phyloP scores from a whole-genome alignment of 768 basidiomycete species.

The Leccinum disarticulatum region DNA sequence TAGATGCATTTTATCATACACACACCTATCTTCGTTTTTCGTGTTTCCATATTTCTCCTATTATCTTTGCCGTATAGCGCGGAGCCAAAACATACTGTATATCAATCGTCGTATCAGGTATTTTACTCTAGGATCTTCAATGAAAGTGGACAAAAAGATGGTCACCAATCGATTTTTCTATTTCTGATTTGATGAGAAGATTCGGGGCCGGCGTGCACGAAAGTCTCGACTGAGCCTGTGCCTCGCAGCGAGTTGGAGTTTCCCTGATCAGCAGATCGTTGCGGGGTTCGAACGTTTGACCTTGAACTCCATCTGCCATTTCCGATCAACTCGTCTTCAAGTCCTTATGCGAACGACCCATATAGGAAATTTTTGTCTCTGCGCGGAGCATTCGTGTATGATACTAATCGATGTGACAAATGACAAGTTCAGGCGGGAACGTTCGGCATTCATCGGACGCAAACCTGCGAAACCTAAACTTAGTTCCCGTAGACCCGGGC shows the following conservation, averaged over 20 bases:
- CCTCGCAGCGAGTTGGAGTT: neutral
- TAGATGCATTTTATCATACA: slow-evolving; percentile 22
- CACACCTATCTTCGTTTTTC: slow-evolving; percentile 13
- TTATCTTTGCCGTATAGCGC: slow-evolving; percentile 11
- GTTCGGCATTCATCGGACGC: neutral
- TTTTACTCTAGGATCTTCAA: slow-evolving; percentile 21
- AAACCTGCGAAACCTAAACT: neutral
- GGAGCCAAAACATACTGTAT: slow-evolving; percentile 28
- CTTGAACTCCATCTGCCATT: neutral
- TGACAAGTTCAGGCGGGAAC: neutral
- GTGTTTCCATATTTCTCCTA: slow-evolving; percentile 16
- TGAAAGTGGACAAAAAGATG: slow-evolving; percentile 2
- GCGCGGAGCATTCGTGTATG: neutral
- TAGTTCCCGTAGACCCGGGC: neutral
- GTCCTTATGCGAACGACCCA: neutral
- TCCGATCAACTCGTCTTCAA: neutral
- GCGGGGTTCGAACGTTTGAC: neutral
- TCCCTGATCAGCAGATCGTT: neutral
- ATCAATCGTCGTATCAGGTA: slow-evolving; percentile 10
- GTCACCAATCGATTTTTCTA: neutral
- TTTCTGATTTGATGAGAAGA: neutral
- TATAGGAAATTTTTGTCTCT: neutral
- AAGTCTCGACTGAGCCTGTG: neutral
- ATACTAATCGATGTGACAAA: neutral
- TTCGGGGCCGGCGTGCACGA: neutral